phyloP scores from a whole-genome alignment of 176 grass and related monocot species.

The Canna indica region DNA sequence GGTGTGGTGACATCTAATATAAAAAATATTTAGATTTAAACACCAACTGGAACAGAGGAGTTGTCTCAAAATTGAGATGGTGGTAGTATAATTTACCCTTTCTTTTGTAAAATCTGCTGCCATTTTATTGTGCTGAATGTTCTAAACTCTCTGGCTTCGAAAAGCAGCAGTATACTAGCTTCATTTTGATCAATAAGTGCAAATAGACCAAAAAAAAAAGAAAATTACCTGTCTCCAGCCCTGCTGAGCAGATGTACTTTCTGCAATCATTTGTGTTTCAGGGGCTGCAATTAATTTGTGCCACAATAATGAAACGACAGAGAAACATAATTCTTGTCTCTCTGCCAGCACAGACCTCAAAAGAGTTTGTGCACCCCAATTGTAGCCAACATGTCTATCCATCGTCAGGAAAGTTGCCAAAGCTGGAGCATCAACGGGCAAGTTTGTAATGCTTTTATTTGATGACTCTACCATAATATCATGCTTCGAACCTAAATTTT shows the following conservation, averaged over 20 bases:
- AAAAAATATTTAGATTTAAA: too few relatives aligned
- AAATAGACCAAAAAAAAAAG: not conserved
- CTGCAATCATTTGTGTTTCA: constrained; percentile 93
- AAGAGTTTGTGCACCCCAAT: constrained; percentile 57
- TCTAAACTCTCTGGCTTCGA: not conserved
- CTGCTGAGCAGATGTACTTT: constrained; percentile 99
- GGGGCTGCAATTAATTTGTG: constrained; percentile 88
- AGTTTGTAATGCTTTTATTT: constrained; percentile 52
- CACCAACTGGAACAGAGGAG: too few relatives aligned
- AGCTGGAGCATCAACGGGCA: constrained; percentile 84
- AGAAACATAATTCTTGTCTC: constrained; percentile 92
- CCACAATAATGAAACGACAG: constrained; percentile 95
- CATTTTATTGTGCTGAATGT: not conserved
- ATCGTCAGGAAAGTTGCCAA: constrained; percentile 94
- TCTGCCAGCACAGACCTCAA: constrained; percentile 79
- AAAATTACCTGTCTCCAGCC: constrained; percentile 89
- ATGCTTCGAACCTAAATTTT: constrained; percentile 33
- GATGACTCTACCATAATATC: constrained; percentile 55
- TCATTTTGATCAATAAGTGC: not conserved
- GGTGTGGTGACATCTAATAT: too few relatives aligned
- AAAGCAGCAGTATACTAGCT: not conserved
- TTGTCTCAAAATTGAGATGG: too few relatives aligned
- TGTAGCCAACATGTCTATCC: constrained; percentile 81
- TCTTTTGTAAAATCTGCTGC: not conserved
- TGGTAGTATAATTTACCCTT: too few relatives aligned